Conservation (phyloP, 208 protist genomes). For the Vickermania ingenoplastis region DNA sequence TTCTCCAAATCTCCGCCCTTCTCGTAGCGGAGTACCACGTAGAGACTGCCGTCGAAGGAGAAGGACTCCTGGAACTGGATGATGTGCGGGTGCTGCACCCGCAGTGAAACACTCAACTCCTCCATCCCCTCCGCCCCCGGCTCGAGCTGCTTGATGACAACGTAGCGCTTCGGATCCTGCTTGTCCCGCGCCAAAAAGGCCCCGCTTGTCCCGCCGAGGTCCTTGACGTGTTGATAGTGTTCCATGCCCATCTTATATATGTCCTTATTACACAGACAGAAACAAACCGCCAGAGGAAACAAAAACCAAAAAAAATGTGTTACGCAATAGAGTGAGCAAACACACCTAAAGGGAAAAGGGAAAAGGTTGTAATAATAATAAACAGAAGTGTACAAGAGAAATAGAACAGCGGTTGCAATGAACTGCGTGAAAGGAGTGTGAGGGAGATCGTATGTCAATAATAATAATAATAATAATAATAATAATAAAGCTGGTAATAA, state of each 20-base stretch:
- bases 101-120: conserved; percentile 67
- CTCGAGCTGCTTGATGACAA: conserved; percentile 76
- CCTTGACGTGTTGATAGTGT: conserved; percentile 62
- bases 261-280: conserved; percentile 7
- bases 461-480: too few relatives aligned
- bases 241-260: conserved; percentile 61
- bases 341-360: background rate
- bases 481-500: too few relatives aligned
- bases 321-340: background rate
- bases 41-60: conserved; percentile 51
- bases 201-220: conserved; percentile 72
- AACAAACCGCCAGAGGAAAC: conserved; percentile 1
- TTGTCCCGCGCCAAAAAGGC: conserved; percentile 59
- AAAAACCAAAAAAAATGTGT: background rate
- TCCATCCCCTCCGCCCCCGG: conserved; percentile 55
- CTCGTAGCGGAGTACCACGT: conserved; percentile 77
- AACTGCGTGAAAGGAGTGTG: too few relatives aligned
- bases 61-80: conserved; percentile 70
- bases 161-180: conserved; percentile 33
- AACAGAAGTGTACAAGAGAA: background rate
- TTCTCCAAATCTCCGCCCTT: conserved; percentile 73
- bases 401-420: too few relatives aligned
- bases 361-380: conserved; percentile 2
- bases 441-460: too few relatives aligned
- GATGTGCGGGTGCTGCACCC: conserved; percentile 73